These are phyloP conservation scores for Saturnispora sanitii DNA, from an alignment of 805 yeast species.

Conservation along the genomic window DNA sequence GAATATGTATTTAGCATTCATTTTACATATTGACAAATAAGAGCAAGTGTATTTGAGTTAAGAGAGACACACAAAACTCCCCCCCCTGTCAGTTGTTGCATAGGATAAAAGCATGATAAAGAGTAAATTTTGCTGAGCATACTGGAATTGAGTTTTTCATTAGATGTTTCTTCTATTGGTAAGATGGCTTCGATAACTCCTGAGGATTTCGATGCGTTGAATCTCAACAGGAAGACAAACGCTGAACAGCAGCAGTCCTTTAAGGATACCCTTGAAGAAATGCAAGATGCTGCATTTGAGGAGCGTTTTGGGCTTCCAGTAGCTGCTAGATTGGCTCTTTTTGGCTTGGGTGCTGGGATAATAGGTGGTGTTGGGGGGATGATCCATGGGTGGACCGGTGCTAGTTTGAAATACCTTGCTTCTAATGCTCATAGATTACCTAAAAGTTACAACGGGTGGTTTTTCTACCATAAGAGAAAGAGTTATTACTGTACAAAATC, in stretches of 20 bases:
- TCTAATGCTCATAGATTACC: constrained; percentile 81
- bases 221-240: constrained; percentile 11
- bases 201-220: constrained; percentile 11
- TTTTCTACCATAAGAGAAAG: constrained; percentile 75
- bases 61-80: too few species aligned
- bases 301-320: constrained; percentile 42
- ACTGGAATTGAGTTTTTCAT: not conserved
- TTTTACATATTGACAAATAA: too few species aligned
- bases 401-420: constrained; percentile 56
- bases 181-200: constrained; percentile 13
- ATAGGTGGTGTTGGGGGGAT: constrained; percentile 48
- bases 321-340: constrained; percentile 32
- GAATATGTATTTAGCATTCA: too few species aligned
- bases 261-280: constrained; percentile 10
- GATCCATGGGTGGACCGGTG: constrained; percentile 43
- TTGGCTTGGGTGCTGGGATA: constrained; percentile 31
- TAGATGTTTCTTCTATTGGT: not conserved
- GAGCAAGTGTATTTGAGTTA: too few species aligned
- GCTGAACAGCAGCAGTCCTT: constrained; percentile 12
- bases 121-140: too few species aligned
- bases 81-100: too few species aligned
- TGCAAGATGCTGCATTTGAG: constrained; percentile 12
- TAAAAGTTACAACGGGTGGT: constrained; percentile 73
- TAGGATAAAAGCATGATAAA: too few species aligned
- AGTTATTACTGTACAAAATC: constrained; percentile 59